Evolutionary conservation across 352 stramenopile species (phyloP), one percentile per base, ranked within the genome.

Genomic region (Globisporangium viniferum): DNA sequence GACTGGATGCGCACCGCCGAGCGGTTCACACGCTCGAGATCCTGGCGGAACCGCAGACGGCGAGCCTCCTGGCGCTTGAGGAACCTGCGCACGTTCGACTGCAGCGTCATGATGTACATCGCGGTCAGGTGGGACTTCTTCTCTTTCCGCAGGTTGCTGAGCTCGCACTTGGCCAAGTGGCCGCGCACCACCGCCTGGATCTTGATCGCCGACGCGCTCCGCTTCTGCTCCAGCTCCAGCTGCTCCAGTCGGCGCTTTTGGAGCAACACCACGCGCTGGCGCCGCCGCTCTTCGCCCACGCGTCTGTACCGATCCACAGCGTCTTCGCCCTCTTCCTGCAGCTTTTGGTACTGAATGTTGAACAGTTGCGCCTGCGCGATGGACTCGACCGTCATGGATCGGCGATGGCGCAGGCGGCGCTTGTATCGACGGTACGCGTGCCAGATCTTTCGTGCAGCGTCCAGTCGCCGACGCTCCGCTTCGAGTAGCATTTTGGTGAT

Each of bases 31-130:
- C 81, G 79, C 60, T 84, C 81, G 29, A 91, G 66, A 44, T 91
- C 83, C 41, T 67, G 74, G 5, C 68, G 78, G 55, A 85, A 91
- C 0, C 77, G 78, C 15, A 73, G 69, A 1, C 79, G 79, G 2
- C 78, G 69, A 9, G 66, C 71, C 22, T 86, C 75, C 48, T 89
- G 83, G 9, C 68, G 36, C 20, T 72, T 77, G 9, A 90, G 57
- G 56, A 86, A 87, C 33, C 71, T 78, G 33, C 87, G 87, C 22
- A 89, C 90, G 33, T 73, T 84, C 29, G 79, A 91, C 69, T 95
- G 87, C 39, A 95, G 89, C 5, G 77, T 75, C 66, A 90, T 91
- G 18, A 75, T 81, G 5, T 80, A 84, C 31, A 84, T 78, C 0
- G 82, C 79, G 6, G 80, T 77, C 56, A 85, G 60, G n/a, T 91